A percentile compares a stretch with the other conserved stretches of the same genome.
These are phyloP conservation scores for Monosporozyma unispora DNA, from an alignment of 805 yeast species.

Conservation along the genomic window DNA sequence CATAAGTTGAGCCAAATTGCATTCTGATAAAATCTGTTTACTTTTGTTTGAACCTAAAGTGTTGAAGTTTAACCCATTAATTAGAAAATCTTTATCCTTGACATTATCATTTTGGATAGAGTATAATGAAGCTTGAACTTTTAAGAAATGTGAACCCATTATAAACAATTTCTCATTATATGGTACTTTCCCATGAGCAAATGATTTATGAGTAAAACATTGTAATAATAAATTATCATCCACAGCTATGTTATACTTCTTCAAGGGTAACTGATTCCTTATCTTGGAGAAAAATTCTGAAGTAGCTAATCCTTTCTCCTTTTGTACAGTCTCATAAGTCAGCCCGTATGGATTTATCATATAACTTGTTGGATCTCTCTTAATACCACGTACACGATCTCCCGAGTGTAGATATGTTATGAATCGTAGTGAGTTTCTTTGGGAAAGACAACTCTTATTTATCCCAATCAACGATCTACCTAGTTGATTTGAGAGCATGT, in stretches of 20 bases:
- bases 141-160: constrained; percentile 58
- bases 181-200: constrained; percentile 84
- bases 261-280: constrained; percentile 17
- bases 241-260: constrained; percentile 30
- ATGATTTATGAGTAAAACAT: constrained; percentile 85
- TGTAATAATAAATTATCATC: constrained; percentile 62
- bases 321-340: constrained; percentile 43
- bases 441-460: not conserved
- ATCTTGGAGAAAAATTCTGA: constrained; percentile 8
- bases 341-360: constrained; percentile 41
- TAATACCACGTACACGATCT: constrained; percentile 58
- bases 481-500: not conserved
- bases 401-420: constrained; percentile 36
- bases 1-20: constrained; percentile 44
- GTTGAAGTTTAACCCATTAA: constrained; percentile 46
- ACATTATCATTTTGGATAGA: constrained; percentile 27
- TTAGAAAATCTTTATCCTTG: constrained; percentile 3
- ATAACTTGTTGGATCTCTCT: constrained; percentile 58
- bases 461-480: not conserved
- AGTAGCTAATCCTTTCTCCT: constrained; percentile 33
- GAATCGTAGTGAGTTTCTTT: constrained; percentile 16
- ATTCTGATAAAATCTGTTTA: constrained; percentile 43
- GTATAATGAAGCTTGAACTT: constrained; percentile 31
- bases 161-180: constrained; percentile 78
- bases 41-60: constrained; percentile 50